Evolutionary conservation across 441 rosid species (phyloP).

Genomic region (Daphne laureola): DNA sequence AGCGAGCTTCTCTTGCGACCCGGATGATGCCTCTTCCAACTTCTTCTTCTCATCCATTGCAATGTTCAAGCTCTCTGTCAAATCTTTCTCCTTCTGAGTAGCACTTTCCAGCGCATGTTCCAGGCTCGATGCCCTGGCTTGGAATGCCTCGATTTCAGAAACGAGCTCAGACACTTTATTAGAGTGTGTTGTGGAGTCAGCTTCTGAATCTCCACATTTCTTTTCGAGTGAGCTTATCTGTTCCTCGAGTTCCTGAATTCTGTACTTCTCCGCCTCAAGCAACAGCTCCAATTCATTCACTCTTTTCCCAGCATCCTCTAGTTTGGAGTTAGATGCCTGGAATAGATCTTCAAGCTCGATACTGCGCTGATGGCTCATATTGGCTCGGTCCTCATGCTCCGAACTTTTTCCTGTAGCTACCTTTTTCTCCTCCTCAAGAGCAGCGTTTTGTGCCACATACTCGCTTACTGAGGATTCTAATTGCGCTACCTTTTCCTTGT

Average conservation of each 20-base stretch:
- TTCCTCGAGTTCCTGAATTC: constrained; percentile 92
- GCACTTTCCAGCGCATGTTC: constrained; percentile 65
- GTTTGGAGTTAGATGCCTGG: constrained; percentile 71
- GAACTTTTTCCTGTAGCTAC: constrained; percentile 42
- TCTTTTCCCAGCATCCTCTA: constrained; percentile 67
- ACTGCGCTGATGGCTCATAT: constrained; percentile 69
- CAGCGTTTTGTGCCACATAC: constrained; percentile 31
- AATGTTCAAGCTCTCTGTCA: constrained; percentile 46
- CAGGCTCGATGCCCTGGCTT: constrained; percentile 58
- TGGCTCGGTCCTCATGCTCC: constrained; percentile 76
- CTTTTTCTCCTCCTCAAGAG: constrained; percentile 62
- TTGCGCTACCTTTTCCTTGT: constrained; percentile 38
- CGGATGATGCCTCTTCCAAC: constrained; percentile 48
- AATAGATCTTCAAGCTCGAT: constrained; percentile 76
- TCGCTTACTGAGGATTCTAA: constrained; percentile 56
- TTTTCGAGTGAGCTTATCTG: constrained; percentile 59
- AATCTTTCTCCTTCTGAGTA: constrained; percentile 51
- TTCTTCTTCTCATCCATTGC: constrained; percentile 58
- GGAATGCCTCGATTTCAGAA: constrained; percentile 68
- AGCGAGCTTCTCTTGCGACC: constrained; percentile 42
- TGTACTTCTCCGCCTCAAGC: constrained; percentile 78
- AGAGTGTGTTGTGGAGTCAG: constrained; percentile 40
- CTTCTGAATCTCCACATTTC: constrained; percentile 58
- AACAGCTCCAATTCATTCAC: constrained; percentile 75
- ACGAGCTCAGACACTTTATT: constrained; percentile 52